Conservation (phyloP, 2,329 filamentous ascomycete species). For the Dothistroma septosporum region DNA sequence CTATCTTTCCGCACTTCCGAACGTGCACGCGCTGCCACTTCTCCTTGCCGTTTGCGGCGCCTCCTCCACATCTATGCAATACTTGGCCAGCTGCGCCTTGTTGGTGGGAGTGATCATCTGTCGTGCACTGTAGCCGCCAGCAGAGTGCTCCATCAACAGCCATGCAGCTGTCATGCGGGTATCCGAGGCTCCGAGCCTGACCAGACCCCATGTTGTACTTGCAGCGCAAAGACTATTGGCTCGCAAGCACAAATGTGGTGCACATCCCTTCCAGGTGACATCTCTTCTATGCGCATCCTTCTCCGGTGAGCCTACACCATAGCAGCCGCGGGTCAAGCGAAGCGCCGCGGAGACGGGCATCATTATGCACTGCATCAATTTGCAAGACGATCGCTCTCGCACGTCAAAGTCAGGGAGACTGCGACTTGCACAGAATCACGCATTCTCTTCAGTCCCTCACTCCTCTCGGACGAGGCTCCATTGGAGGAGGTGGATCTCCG, state of each 20-base stretch:
- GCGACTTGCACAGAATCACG: neutral
- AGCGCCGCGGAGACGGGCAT: neutral
- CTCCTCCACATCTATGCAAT: neutral
- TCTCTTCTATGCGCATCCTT: neutral
- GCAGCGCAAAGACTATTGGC: neutral
- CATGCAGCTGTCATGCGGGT: neutral
- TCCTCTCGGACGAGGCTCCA: neutral
- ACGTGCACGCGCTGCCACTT: slow-evolving; percentile 1
- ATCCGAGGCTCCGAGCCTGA: neutral
- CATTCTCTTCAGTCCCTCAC: neutral
- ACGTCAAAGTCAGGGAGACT: neutral
- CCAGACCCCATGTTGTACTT: neutral
- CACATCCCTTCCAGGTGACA: neutral
- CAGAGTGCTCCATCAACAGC: neutral
- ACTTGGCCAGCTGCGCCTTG: neutral
- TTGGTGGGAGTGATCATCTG: neutral
- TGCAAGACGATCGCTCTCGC: neutral
- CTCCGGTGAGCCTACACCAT: neutral
- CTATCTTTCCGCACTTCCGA: neutral
- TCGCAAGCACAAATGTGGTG: neutral
- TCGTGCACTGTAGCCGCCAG: neutral
- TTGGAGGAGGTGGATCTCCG: neutral
- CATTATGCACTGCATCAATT: neutral
- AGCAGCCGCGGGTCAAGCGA: neutral
- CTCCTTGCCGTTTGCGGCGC: neutral